phyloP scores from a whole-genome alignment of 495 filamentous ascomycete genomes.

The Lophiostoma macrostomum region DNA sequence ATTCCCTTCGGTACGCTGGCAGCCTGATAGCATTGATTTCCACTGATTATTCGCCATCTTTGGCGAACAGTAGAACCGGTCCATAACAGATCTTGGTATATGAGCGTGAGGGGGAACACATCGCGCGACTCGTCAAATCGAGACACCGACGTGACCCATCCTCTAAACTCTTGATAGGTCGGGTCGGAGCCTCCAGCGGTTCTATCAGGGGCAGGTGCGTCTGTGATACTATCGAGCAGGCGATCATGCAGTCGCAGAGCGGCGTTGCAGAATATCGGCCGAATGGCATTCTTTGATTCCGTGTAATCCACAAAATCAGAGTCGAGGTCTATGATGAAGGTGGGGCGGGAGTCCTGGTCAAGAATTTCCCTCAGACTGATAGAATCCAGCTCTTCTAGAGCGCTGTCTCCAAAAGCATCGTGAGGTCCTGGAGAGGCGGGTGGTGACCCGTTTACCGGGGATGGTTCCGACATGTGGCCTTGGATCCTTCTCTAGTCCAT shows the following conservation, averaged over 20 bases:
- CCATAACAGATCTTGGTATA: slow-evolving; percentile 40
- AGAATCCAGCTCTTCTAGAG: background rate
- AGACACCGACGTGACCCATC: slow-evolving; percentile 9
- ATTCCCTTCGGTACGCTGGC: slow-evolving; percentile 8
- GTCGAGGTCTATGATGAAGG: slow-evolving; percentile 22
- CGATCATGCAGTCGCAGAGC: slow-evolving; percentile 12
- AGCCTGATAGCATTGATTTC: slow-evolving; percentile 32
- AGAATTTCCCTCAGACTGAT: slow-evolving; percentile 11
- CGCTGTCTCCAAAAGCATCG: no score
- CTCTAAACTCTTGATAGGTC: slow-evolving; percentile 5
- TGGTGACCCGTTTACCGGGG: no score
- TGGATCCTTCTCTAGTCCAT: no score
- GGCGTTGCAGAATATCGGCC: slow-evolving; percentile 17
- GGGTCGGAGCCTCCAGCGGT: background rate
- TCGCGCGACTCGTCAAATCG: slow-evolving; percentile 22
- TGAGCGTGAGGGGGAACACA: slow-evolving; percentile 33
- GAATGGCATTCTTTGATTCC: background rate
- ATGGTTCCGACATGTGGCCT: no score
- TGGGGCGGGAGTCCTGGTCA: slow-evolving; percentile 22
- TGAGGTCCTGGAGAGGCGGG: no score
- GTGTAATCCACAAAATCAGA: slow-evolving; percentile 11
- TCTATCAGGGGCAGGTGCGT: background rate
- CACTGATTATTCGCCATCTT: slow-evolving; percentile 44
- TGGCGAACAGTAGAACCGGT: slow-evolving; percentile 40
- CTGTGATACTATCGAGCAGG: slow-evolving; percentile 13